These are phyloP conservation scores for Phialocephala sp. DNA, from an alignment of 2,329 filamentous ascomycete species.

Conservation along the genomic window DNA sequence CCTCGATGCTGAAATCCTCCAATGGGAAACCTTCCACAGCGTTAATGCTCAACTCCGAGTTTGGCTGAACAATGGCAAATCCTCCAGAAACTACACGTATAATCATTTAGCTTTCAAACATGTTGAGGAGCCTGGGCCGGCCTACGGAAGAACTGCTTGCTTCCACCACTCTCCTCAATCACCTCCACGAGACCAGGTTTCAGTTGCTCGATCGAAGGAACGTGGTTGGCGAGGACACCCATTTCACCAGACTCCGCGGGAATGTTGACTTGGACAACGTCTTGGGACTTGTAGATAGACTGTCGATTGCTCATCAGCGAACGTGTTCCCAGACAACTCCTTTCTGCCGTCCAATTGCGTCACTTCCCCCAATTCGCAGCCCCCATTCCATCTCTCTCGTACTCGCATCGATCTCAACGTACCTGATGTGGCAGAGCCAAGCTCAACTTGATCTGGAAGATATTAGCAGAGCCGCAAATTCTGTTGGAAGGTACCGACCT, in stretches of 20 bases:
- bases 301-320: conserved; percentile 48
- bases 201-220: conserved; percentile 98
- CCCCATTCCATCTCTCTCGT: neutral
- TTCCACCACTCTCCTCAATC: conserved; percentile 29
- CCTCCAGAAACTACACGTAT: conserved; percentile 82
- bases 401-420: conserved; percentile 50
- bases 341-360: conserved; percentile 16
- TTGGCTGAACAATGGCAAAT: conserved; percentile 95
- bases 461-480: conserved; percentile 40
- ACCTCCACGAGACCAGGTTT: conserved; percentile 76
- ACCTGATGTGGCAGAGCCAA: conserved; percentile 98
- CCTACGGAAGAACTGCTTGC: conserved; percentile 99
- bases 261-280: conserved; percentile 95
- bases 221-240: conserved; percentile 99
- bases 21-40: conserved; percentile 93
- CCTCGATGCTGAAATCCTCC: conserved; percentile 94
- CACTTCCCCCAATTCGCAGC: neutral
- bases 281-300: conserved; percentile 72
- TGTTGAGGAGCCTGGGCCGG: conserved; percentile 40
- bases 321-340: conserved; percentile 50
- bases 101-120: conserved; percentile 20
- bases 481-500: conserved; percentile 56
- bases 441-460: conserved; percentile 86
- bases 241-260: conserved; percentile 98
- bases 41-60: conserved; percentile 96